Evolutionary conservation across 2,329 filamentous ascomycete genomes (phyloP).

Genomic region (Cadophora sp.): DNA sequence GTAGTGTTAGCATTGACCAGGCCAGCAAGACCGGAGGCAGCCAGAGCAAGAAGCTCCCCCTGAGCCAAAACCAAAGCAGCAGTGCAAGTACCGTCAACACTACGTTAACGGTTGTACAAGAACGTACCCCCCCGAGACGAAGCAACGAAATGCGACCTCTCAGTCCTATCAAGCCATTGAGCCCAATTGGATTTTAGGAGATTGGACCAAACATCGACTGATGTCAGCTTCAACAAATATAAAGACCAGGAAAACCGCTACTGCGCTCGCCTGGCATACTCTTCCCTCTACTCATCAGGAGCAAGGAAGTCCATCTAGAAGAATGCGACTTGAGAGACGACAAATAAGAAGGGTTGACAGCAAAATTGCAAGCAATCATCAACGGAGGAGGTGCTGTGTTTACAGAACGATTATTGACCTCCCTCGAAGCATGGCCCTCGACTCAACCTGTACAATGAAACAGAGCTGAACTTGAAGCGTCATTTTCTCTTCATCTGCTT

Average conservation of each 20-base stretch:
- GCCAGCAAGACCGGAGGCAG: slow-evolving; percentile 26
- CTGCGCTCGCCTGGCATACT: background rate
- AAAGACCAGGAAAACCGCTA: background rate
- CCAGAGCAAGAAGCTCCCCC: slow-evolving; percentile 52
- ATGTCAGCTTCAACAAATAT: background rate
- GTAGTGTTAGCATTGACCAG: slow-evolving; percentile 44
- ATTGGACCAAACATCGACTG: background rate
- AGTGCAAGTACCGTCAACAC: slow-evolving; percentile 43
- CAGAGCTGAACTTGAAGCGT: slow-evolving; percentile 10
- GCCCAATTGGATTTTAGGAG: slow-evolving; percentile 60
- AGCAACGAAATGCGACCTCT: slow-evolving; percentile 51
- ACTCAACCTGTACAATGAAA: background rate
- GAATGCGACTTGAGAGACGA: background rate
- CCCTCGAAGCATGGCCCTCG: background rate
- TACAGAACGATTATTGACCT: background rate
- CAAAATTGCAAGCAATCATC: slow-evolving; percentile 14
- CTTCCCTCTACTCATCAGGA: background rate
- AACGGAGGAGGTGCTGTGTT: background rate
- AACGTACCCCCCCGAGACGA: slow-evolving; percentile 34
- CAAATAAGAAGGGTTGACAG: background rate
- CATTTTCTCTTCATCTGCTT: slow-evolving; percentile 38
- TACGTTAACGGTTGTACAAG: slow-evolving; percentile 37
- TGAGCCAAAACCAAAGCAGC: slow-evolving; percentile 50
- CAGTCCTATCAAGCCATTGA: slow-evolving; percentile 71
- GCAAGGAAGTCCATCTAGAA: background rate